A percentile compares a stretch with the other conserved stretches of the same genome.
Evolutionary conservation across 305 asterid genomes (phyloP).

Genomic region (Solanum aculeatissimum): DNA sequence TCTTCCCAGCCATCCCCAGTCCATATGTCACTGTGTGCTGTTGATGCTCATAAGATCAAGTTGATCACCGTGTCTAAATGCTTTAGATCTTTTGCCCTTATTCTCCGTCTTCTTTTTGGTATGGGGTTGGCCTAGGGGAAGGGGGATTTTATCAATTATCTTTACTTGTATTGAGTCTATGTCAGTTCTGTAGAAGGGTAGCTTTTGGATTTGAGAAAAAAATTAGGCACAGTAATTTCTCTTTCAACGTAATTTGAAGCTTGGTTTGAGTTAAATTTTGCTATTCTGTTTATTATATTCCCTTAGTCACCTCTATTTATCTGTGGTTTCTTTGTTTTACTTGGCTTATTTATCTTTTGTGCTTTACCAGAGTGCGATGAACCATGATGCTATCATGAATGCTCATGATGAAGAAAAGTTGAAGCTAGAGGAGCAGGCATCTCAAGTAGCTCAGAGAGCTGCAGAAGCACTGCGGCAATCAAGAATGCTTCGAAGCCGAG

Average conservation of each 20-base stretch:
- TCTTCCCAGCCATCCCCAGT: background rate
- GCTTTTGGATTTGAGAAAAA: background rate
- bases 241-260: background rate
- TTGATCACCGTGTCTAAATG: background rate
- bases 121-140: background rate
- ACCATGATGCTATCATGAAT: slow-evolving; percentile 87
- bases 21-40: background rate
- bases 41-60: background rate
- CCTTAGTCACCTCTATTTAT: background rate
- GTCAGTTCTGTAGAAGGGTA: background rate
- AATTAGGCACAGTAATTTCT: background rate
- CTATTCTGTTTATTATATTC: background rate
- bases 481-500: slow-evolving; percentile 75
- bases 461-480: slow-evolving; percentile 94
- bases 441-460: slow-evolving; percentile 88
- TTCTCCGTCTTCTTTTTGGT: background rate
- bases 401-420: slow-evolving; percentile 80
- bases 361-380: slow-evolving; percentile 75
- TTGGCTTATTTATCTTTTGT: background rate
- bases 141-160: background rate
- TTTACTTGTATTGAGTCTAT: background rate
- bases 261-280: background rate
- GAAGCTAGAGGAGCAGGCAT: slow-evolving; percentile 76
- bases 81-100: background rate
- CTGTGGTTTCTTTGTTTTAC: background rate